Evolutionary conservation across 2,329 filamentous ascomycete species (phyloP).

Genomic region (Diaporthe aspalathi): DNA sequence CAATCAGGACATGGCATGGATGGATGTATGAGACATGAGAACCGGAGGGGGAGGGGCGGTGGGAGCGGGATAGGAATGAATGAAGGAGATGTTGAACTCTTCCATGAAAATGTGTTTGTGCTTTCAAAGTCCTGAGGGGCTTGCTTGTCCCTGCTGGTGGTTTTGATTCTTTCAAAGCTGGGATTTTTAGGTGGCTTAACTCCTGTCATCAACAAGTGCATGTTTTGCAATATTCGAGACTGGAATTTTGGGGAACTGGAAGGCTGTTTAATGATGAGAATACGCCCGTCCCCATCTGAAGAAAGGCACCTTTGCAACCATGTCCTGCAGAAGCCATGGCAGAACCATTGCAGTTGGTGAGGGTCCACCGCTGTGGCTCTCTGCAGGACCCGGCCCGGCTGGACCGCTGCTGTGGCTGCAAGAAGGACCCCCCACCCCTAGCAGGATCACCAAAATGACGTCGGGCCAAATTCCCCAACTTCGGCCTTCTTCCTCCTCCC

Average conservation of each 20-base stretch:
- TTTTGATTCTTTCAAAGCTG: background rate
- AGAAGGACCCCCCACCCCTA: constrained; percentile 24
- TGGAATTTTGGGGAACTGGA: too few relatives aligned
- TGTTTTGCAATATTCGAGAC: background rate
- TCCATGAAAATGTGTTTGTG: background rate
- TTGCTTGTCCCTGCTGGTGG: background rate
- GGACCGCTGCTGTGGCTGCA: background rate
- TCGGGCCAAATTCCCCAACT: constrained; percentile 25
- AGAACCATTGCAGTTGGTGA: background rate
- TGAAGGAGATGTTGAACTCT: constrained; percentile 18
- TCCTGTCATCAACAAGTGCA: background rate
- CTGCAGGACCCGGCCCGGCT: too few relatives aligned
- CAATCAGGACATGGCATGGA: constrained; percentile 23
- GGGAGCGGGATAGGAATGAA: background rate
- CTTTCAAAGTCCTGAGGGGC: too few relatives aligned
- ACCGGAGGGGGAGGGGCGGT: background rate
- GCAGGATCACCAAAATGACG: constrained; percentile 33
- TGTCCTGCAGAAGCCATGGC: background rate
- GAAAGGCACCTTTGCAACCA: too few relatives aligned
- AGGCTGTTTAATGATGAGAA: background rate
- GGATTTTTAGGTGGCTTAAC: background rate
- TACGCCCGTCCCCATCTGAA: background rate
- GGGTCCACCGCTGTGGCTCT: too few relatives aligned
- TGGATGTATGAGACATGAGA: constrained; percentile 31
- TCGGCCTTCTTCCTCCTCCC: background rate